These are phyloP conservation scores for Candolleomyces aberdarensis DNA, from an alignment of 768 basidiomycete species.

Conservation along the genomic window DNA sequence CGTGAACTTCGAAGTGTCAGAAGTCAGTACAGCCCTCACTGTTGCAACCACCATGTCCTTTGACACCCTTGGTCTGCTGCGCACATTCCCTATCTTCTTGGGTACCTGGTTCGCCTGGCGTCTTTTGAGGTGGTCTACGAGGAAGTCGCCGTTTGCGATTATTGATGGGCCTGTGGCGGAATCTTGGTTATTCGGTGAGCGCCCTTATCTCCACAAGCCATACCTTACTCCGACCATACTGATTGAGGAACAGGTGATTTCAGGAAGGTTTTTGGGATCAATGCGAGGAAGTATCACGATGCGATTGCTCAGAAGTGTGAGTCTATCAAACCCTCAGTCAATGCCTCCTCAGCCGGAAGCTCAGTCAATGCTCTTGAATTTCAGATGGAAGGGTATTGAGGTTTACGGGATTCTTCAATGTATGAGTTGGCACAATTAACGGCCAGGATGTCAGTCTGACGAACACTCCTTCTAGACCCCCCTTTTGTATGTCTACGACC, in stretches of 20 bases:
- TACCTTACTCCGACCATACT: not conserved
- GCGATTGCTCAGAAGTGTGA: not conserved
- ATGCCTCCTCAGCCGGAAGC: not conserved
- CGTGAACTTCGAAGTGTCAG: no score
- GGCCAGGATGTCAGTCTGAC: not conserved
- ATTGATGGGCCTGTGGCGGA: not conserved
- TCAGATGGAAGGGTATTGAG: not conserved
- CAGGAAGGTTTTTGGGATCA: not conserved
- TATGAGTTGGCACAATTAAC: not conserved
- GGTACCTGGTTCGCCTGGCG: not conserved
- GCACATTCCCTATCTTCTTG: not conserved
- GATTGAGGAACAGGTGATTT: not conserved
- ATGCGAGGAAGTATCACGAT: not conserved
- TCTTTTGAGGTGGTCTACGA: not conserved
- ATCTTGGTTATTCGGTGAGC: not conserved
- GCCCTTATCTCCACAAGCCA: not conserved
- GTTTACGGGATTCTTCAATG: not conserved
- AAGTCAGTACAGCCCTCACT: no score
- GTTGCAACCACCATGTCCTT: not conserved
- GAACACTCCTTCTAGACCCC: not conserved
- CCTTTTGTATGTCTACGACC: not conserved
- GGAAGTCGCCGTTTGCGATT: not conserved
- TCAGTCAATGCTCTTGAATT: not conserved
- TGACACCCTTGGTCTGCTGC: not conserved
- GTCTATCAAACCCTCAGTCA: not conserved